Evolutionary conservation across 305 asterid genomes (phyloP).

Genomic region (Stenogyne calaminthoides): DNA sequence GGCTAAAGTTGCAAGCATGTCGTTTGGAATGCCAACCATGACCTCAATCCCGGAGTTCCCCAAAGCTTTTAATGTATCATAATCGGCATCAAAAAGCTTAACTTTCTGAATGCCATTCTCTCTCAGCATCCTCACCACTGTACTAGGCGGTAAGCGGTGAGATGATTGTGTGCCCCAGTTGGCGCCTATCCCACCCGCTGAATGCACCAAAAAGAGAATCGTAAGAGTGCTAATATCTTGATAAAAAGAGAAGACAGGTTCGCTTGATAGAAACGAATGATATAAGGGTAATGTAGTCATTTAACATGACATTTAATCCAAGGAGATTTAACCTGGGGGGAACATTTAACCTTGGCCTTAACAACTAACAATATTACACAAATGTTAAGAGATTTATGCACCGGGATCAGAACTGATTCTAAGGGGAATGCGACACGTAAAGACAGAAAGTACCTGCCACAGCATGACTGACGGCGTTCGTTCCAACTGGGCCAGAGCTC

Average conservation of each 20-base stretch:
- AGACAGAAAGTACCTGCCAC: constrained; percentile 29
- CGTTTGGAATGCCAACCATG: constrained; percentile 82
- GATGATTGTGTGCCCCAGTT: constrained; percentile 76
- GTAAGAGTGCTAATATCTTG: not conserved
- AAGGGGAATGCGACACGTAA: not conserved
- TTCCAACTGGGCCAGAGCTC: constrained; percentile 15
- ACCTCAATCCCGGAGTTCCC: constrained; percentile 63
- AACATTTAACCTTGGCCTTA: too few relatives aligned
- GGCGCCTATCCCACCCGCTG: constrained; percentile 63
- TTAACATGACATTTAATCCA: too few relatives aligned
- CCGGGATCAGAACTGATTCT: too few relatives aligned
- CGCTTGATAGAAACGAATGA: too few relatives aligned
- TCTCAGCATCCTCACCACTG: constrained; percentile 63
- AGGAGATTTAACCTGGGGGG: too few relatives aligned
- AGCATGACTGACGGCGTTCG: constrained; percentile 21
- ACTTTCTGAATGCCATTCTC: constrained; percentile 71
- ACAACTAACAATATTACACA: not conserved
- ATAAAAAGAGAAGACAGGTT: too few relatives aligned
- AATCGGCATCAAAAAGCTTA: constrained; percentile 73
- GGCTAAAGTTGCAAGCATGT: constrained; percentile 60
- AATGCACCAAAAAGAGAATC: constrained; percentile 20
- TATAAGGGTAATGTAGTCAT: too few relatives aligned
- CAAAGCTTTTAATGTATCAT: constrained; percentile 61
- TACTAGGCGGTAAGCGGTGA: constrained; percentile 59
- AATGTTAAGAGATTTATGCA: not conserved